phyloP scores from a whole-genome alignment of 768 basidiomycete genomes.

The Boletales sp. region DNA sequence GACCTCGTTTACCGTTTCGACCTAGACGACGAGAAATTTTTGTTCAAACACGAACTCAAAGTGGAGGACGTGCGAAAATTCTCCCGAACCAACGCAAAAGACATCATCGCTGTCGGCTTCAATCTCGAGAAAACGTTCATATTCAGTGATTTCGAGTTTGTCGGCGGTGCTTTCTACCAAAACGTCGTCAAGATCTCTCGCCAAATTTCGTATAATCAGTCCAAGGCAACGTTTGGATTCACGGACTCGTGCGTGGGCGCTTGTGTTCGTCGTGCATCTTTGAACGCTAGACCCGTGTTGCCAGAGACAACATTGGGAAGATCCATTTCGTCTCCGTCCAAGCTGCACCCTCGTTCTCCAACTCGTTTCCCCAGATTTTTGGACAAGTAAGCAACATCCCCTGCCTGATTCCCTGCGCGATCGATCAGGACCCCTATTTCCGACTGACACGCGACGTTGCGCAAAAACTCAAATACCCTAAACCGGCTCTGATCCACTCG shows the following conservation, averaged over 20 bases:
- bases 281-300: not conserved
- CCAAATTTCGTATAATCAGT: slow-evolving; percentile 89
- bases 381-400: slow-evolving; percentile 80
- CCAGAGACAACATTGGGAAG: slow-evolving; percentile 96
- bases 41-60: slow-evolving; percentile 94
- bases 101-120: slow-evolving; percentile 97
- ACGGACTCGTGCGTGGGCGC: slow-evolving; percentile 66
- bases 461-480: slow-evolving; percentile 90
- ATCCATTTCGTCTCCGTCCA: slow-evolving; percentile 95
- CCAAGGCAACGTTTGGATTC: slow-evolving; percentile 96
- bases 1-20: not conserved
- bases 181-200: slow-evolving; percentile 92
- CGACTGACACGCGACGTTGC: slow-evolving; percentile 96
- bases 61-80: slow-evolving; percentile 84
- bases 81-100: slow-evolving; percentile 82
- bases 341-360: slow-evolving; percentile 94
- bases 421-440: slow-evolving; percentile 98
- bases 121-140: slow-evolving; percentile 92
- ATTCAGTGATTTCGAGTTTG: slow-evolving; percentile 87
- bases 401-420: slow-evolving; percentile 95
- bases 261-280: too few species aligned
- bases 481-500: slow-evolving; percentile 87
- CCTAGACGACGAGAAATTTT: slow-evolving; percentile 95
- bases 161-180: slow-evolving; percentile 91
- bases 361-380: slow-evolving; percentile 98